Evolutionary conservation across 2,329 filamentous ascomycete species (phyloP).

Genomic region (Fusarium clavum): DNA sequence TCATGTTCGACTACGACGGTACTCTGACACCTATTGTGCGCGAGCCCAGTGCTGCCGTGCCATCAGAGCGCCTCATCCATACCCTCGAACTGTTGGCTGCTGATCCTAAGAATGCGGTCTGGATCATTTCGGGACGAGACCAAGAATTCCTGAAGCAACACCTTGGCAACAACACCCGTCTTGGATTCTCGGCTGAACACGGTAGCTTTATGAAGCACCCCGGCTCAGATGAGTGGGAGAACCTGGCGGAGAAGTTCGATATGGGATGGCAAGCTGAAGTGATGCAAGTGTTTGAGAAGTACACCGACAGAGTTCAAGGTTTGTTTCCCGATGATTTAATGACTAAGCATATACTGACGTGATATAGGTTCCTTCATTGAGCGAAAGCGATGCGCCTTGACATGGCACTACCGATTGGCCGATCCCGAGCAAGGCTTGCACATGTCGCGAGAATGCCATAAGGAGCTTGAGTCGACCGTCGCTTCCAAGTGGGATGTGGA

Average conservation of each 20-base stretch:
- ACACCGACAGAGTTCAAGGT: slow-evolving; percentile 88
- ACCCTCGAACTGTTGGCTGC: slow-evolving; percentile 83
- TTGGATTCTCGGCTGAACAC: slow-evolving; percentile 97
- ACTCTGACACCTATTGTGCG: slow-evolving; percentile 95
- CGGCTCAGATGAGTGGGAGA: slow-evolving; percentile 82
- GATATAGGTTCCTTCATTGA: slow-evolving; percentile 87
- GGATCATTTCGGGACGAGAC: slow-evolving; percentile 97
- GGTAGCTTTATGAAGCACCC: slow-evolving; percentile 94
- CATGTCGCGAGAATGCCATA: slow-evolving; percentile 83
- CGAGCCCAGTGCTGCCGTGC: slow-evolving; percentile 89
- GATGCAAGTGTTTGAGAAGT: slow-evolving; percentile 84
- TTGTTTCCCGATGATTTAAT: slow-evolving; percentile 47
- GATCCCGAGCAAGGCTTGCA: slow-evolving; percentile 86
- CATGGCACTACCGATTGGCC: slow-evolving; percentile 95
- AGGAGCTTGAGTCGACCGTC: slow-evolving; percentile 81
- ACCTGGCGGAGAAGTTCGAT: slow-evolving; percentile 85
- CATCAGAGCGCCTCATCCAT: slow-evolving; percentile 83
- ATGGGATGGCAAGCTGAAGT: slow-evolving; percentile 95
- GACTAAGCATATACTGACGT: slow-evolving; percentile 8
- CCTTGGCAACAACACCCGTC: slow-evolving; percentile 87
- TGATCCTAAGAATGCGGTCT: slow-evolving; percentile 88
- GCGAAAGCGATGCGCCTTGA: slow-evolving; percentile 91
- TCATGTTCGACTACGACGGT: slow-evolving; percentile 99
- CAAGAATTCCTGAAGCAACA: slow-evolving; percentile 91
- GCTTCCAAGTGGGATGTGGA: slow-evolving; percentile 88